phyloP scores from a whole-genome alignment of 495 filamentous ascomycete species.

The Hyaloscypha finlandica region DNA sequence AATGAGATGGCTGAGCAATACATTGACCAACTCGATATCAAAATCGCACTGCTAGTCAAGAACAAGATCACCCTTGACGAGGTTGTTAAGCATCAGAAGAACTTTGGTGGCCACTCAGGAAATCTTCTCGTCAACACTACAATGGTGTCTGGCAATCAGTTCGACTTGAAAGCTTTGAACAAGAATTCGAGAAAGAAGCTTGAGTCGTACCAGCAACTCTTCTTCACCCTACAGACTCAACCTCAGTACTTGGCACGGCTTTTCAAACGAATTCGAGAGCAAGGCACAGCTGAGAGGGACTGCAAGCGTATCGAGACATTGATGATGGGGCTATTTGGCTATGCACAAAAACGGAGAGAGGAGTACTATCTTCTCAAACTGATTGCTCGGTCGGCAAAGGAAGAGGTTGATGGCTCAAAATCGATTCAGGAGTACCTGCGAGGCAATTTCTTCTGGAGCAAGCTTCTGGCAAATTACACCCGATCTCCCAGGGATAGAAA shows the following conservation, averaged over 20 bases:
- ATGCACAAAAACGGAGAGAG: constrained; percentile 93
- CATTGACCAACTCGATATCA: constrained; percentile 97
- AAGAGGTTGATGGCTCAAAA: constrained; percentile 77
- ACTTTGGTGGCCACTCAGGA: constrained; percentile 90
- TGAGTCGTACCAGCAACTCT: constrained; percentile 95
- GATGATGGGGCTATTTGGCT: constrained; percentile 96
- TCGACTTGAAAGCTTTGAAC: constrained; percentile 95
- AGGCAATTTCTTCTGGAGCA: constrained; percentile 90
- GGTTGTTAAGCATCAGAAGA: constrained; percentile 94
- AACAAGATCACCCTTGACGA: constrained; percentile 99
- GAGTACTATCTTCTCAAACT: constrained; percentile 97
- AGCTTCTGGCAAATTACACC: constrained; percentile 82
- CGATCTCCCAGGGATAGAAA: constrained; percentile 92
- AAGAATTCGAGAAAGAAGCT: constrained; percentile 93
- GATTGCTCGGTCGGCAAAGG: constrained; percentile 76
- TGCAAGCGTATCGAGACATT: constrained; percentile 87
- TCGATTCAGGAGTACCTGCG: constrained; percentile 83
- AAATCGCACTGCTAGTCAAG: constrained; percentile 96
- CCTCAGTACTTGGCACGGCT: constrained; percentile 89
- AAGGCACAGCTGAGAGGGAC: constrained; percentile 87
- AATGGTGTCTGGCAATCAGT: constrained; percentile 87
- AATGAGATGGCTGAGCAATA: constrained; percentile 98
- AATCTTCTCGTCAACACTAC: constrained; percentile 83
- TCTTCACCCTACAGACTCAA: constrained; percentile 97
- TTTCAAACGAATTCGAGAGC: constrained; percentile 80